Evolutionary conservation across 1,284 basidiomycete genomes (phyloP), one percentile per base, ranked within the genome.

Genomic region (Moniliella sp.): DNA sequence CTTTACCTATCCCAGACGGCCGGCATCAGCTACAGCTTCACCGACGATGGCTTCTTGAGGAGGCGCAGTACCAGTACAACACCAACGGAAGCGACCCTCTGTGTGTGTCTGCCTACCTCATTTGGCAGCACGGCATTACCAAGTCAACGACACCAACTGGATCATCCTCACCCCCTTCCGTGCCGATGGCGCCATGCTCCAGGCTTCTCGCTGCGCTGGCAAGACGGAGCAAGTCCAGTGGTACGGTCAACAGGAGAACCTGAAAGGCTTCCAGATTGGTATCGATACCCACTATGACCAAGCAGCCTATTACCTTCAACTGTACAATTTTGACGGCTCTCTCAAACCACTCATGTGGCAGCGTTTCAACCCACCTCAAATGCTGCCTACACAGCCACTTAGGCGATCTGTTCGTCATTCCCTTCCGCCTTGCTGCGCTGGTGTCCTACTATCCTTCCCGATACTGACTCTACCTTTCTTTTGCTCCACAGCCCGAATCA

Each of bases 101-200:
- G 8, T 58, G 55, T 35, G 55, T 57, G 36, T 46, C 42, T 9
- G 53, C 47, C 2, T 42, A 46, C 5, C 36, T 58, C 17, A 45
- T 52, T 21, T 58, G 55, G 55, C 53, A 57, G 19, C 55, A 58
- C 29, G 55, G 55, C 18, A 55, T 40, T 58, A 55, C 28, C 26
- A 33, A 3, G 31, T 46, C 32, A 45, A 52, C 35, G 13, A 34
- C n/a, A 53, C 50, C 36, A 43, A 43, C 10, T 45, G 42, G 5
- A 33, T 57, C 31, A 43, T 39, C 4, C 38, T 58, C 25, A 30
- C 3, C 1, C 48, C 53, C 3, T 57, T 42, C 37, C 37, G 42
- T 0, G 39, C 43, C 0, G 55, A 58, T 18, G 53, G 55, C 13
- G 43, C 39, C 33, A 36, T 53, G 12, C 48, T 48, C 29, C 40